Base-by-base conservation (phyloP, 805 yeast genomes). In the Candida broadrunensis region DNA sequence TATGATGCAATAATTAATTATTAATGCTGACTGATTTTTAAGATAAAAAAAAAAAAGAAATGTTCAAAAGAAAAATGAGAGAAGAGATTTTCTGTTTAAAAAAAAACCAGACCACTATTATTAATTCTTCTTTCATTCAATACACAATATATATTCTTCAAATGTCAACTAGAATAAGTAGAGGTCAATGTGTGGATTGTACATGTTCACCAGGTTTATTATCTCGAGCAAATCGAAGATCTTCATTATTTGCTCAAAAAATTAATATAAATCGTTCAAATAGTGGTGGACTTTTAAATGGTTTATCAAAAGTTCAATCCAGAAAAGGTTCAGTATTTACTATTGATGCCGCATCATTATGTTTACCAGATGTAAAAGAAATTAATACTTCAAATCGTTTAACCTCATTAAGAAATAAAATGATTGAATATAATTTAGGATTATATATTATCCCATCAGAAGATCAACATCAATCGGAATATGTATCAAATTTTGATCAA, bases 181-280 rank as follows among this genome's bases (percentile, higher is more conserved):
- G 75, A 51, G 70, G 65, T 12, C 72, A 67, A 52, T 86, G 93
- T 58, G 71, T 76, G 36, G 81, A 85, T 64, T 86, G 95, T 66
- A 84, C 88, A 2, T 86, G 95, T 58, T 84, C 91, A 0, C 93
- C 93, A 4, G 95, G 95, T 3, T 66, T 86, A 33, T 61, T 86
- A 36, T 80, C 88, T 23, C 73, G 95, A 54, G 77, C 73, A 45
- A 78, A 77, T 54, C 73, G 83, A 51, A 69, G 87, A 50, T 72
- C 85, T 15, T 72, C 85, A 0, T 56, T 74, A 21, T 67, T 75
- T 42, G 77, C 79, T 44, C 72, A 59, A 49, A 72, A 65, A 50
- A 61, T 65, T 34, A 56, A 52, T 43, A 47, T 63, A 31, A 55
- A 58, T 29, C 51, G 70, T 47, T 38, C 48, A 12, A 54, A 50